phyloP scores from a whole-genome alignment of 2,329 filamentous ascomycete species.

The Mariannaea sp. region DNA sequence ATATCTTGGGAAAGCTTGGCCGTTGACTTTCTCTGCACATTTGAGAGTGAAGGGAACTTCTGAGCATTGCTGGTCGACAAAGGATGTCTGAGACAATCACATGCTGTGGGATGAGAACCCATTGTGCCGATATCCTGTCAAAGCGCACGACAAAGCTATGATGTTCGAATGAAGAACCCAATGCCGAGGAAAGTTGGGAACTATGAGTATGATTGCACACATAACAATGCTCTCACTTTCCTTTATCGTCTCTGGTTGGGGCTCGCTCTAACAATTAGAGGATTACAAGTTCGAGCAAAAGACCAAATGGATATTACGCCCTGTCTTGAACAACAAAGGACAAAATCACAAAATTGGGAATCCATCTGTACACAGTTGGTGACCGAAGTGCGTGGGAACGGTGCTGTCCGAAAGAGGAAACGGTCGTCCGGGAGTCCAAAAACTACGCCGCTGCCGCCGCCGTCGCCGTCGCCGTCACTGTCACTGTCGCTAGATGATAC shows the following conservation, averaged over 20 bases:
- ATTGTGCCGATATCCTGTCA: neutral
- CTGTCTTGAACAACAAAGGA: too few species aligned
- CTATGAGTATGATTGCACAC: neutral
- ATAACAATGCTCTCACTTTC: too few species aligned
- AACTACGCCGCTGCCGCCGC: constrained; percentile 25
- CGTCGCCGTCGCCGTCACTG: too few species aligned
- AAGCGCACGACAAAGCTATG: constrained; percentile 30
- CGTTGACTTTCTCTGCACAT: constrained; percentile 16
- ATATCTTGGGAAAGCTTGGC: constrained; percentile 12
- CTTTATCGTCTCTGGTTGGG: too few species aligned
- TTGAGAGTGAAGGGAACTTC: constrained; percentile 11
- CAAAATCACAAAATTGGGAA: too few species aligned
- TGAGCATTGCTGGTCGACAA: constrained; percentile 9
- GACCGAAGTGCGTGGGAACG: constrained; percentile 29
- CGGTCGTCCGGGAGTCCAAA: constrained; percentile 31
- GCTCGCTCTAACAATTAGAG: too few species aligned
- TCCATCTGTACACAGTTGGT: too few species aligned
- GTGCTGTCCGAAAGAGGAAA: constrained; percentile 35
- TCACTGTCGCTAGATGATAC: too few species aligned
- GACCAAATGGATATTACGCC: constrained; percentile 24
- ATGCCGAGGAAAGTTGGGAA: constrained; percentile 44
- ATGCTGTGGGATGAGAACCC: neutral
- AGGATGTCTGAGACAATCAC: constrained; percentile 12
- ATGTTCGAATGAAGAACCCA: constrained; percentile 53
- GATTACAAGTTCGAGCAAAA: too few species aligned